Evolutionary conservation across 495 filamentous ascomycete genomes (phyloP).

Genomic region (Penicillium manginii): DNA sequence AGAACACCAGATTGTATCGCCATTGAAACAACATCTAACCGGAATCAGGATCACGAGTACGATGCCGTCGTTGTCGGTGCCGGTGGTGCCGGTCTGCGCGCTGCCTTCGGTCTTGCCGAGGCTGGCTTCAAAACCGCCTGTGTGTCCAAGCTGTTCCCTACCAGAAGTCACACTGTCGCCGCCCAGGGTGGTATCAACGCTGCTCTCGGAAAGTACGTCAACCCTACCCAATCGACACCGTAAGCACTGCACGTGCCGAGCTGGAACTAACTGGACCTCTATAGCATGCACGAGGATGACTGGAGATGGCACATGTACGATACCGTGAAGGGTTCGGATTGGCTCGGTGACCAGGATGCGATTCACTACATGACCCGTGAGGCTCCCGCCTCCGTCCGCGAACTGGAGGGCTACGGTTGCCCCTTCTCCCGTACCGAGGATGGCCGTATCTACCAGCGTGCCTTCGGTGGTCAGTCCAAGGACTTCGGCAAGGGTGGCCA

Average conservation of each 20-base stretch:
- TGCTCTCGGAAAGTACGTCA: conserved; percentile 80
- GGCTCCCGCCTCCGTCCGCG: conserved; percentile 87
- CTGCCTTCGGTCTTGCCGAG: conserved; percentile 94
- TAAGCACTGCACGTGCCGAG: conserved; percentile 1
- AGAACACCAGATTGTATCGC: not conserved
- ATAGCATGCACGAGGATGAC: conserved; percentile 82
- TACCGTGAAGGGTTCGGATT: conserved; percentile 97
- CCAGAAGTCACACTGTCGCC: conserved; percentile 92
- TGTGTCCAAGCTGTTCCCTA: conserved; percentile 98
- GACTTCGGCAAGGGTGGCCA: conserved; percentile 95
- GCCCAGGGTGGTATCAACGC: conserved; percentile 86
- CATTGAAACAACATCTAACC: conserved; percentile 29
- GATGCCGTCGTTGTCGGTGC: conserved; percentile 94
- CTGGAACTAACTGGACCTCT: conserved; percentile 21
- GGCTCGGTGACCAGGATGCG: conserved; percentile 97
- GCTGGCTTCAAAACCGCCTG: conserved; percentile 98
- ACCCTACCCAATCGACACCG: not conserved
- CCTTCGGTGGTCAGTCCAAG: conserved; percentile 95
- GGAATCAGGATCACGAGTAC: conserved; percentile 69
- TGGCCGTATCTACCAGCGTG: conserved; percentile 96
- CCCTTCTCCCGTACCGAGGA: conserved; percentile 98
- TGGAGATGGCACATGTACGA: conserved; percentile 99
- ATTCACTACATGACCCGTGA: conserved; percentile 99
- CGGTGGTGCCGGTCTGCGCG: conserved; percentile 90
- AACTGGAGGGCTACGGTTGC: conserved; percentile 96